phyloP scores from a whole-genome alignment of 345 rosid species.

The Gossypium rotundifolium region DNA sequence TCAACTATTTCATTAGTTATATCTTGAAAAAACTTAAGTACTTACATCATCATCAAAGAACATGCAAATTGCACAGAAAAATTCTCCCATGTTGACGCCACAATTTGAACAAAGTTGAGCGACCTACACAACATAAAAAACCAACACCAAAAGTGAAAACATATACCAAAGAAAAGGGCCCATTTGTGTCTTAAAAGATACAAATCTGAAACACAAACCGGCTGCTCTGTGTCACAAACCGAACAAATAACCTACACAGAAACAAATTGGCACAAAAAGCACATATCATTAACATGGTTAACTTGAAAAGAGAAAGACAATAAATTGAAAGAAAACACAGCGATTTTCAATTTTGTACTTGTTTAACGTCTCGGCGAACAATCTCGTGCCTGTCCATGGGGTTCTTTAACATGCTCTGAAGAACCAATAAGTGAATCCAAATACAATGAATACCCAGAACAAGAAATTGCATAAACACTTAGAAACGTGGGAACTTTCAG shows the following conservation, averaged over 20 bases:
- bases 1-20: background rate
- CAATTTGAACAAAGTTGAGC: slow-evolving; percentile 82
- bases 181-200: background rate
- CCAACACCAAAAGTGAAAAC: background rate
- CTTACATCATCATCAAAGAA: slow-evolving; percentile 91
- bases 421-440: slow-evolving; percentile 12
- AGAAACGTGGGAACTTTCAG: background rate
- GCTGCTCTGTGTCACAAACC: slow-evolving; percentile 96
- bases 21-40: background rate
- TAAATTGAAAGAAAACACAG: background rate
- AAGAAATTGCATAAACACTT: background rate
- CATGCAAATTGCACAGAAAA: slow-evolving; percentile 82
- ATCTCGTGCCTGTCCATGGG: slow-evolving; percentile 64
- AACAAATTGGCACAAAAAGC: background rate
- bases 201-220: slow-evolving; percentile 43
- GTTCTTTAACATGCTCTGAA: slow-evolving; percentile 59
- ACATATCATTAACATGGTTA: background rate
- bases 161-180: background rate
- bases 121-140: slow-evolving; percentile 35
- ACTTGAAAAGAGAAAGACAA: background rate
- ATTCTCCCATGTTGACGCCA: slow-evolving; percentile 98
- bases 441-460: slow-evolving; percentile 16
- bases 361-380: slow-evolving; percentile 73
- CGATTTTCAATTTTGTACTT: slow-evolving; percentile 32
- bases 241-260: slow-evolving; percentile 63